Evolutionary conservation across 179 eudicot genomes (phyloP), one percentile per base, ranked within the genome.

Genomic region (Patellifolia procumbens): DNA sequence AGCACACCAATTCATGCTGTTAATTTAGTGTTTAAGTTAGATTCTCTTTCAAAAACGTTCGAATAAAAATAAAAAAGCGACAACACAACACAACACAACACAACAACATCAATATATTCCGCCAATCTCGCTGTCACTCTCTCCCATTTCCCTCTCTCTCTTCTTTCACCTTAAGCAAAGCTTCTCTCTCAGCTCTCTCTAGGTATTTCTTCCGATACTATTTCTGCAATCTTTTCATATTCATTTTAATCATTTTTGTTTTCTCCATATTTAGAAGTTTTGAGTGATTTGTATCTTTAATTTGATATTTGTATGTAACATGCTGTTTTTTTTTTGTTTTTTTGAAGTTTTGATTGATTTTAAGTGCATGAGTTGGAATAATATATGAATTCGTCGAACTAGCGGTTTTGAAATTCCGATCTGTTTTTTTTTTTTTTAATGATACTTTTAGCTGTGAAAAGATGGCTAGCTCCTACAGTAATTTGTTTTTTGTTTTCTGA

Each of bases 51-150:
- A 55, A 43, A 60, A 58, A 28, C 12, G 20, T 46, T 48, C 2
- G 22, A 68, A 46, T 26, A 64, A 19, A 22, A 35, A 59, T n/a
- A 16, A 42, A 69, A 60, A 46, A 49, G 45, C 24, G 78, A 63
- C 78, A 65, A 12, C 64, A 53, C 74, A 31, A n/a, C n/a, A n/a
- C n/a, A n/a, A n/a, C n/a, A n/a, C n/a, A n/a, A n/a, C n/a, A n/a
- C n/a, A n/a, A n/a, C n/a, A n/a, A 16, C 62, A 28, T 46, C 62
- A 66, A 61, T 48, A 32, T 52, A 74, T 74, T 64, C 78, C 71
- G 78, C 61, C 22, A 26, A 64, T 75, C 42, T 65, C 78, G 71
- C 29, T 70, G 62, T 70, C 74, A 70, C 74, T 70, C 61, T 70
- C 61, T 52, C 72, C 49, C n/a, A 37, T 52, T 64, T 26, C 35